Evolutionary conservation across 2,329 filamentous ascomycete genomes (phyloP).

Genomic region (Fusarium xyrophilum): DNA sequence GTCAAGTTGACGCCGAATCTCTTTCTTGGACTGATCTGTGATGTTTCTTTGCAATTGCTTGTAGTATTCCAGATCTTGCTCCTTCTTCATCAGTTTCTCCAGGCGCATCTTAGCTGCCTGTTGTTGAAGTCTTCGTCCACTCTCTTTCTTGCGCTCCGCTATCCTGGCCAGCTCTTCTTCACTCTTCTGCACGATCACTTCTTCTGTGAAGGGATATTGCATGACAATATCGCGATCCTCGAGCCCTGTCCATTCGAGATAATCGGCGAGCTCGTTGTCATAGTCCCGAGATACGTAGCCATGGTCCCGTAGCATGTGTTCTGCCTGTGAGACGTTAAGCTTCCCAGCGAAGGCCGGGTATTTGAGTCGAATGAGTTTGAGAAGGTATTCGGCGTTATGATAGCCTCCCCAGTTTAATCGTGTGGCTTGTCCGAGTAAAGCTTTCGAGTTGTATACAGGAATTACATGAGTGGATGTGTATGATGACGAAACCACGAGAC

Average conservation of each 20-base stretch:
- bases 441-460: conserved; percentile 85
- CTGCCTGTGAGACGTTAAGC: conserved; percentile 83
- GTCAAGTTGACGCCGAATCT: conserved; percentile 83
- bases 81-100: conserved; percentile 93
- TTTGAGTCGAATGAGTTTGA: conserved; percentile 88
- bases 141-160: conserved; percentile 94
- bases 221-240: conserved; percentile 89
- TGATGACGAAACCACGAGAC: conserved; percentile 88
- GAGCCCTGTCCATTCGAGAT: conserved; percentile 88
- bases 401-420: conserved; percentile 94
- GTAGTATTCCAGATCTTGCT: conserved; percentile 94
- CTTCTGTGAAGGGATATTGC: conserved; percentile 93
- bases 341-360: conserved; percentile 90
- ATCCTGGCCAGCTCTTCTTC: conserved; percentile 91
- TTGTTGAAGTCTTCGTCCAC: conserved; percentile 87
- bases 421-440: conserved; percentile 83
- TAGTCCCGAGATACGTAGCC: conserved; percentile 90
- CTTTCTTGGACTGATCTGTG: conserved; percentile 84
- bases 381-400: conserved; percentile 87
- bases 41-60: conserved; percentile 79
- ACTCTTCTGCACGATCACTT: conserved; percentile 87
- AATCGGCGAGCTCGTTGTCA: conserved; percentile 75
- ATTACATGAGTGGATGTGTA: conserved; percentile 96
- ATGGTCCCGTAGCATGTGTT: conserved; percentile 85
- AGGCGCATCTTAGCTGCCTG: conserved; percentile 97